Evolutionary conservation across 139 green algal genomes (phyloP).

Genomic region (Picochlorum sp.): DNA sequence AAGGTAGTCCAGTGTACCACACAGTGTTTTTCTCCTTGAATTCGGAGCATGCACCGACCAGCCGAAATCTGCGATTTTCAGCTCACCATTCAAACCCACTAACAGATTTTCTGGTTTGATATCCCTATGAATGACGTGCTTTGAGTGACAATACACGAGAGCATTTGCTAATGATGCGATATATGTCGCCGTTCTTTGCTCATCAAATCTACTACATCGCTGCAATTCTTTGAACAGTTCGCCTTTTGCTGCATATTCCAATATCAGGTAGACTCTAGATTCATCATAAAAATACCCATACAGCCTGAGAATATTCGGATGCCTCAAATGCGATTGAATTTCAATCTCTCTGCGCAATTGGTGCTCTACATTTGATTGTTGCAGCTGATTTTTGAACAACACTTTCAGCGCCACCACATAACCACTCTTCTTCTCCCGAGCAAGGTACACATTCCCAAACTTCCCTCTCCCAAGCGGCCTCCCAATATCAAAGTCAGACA

Average conservation of each 20-base stretch:
- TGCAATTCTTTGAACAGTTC: slow-evolving; percentile 98
- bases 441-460: slow-evolving; percentile 99
- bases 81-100: slow-evolving; percentile 76
- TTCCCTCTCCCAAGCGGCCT: slow-evolving; percentile 91
- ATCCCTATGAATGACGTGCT: slow-evolving; percentile 98
- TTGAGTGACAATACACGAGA: slow-evolving; percentile 91
- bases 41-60: slow-evolving; percentile 95
- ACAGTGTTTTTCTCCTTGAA: slow-evolving; percentile 85
- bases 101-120: slow-evolving; percentile 99
- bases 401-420: slow-evolving; percentile 97
- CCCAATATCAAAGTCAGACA: slow-evolving; percentile 97
- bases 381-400: slow-evolving; percentile 95
- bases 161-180: slow-evolving; percentile 75
- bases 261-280: slow-evolving; percentile 93
- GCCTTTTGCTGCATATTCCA: slow-evolving; percentile 89
- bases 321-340: slow-evolving; percentile 95
- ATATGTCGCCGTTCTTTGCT: slow-evolving; percentile 80
- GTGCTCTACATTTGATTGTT: slow-evolving; percentile 92
- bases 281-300: slow-evolving; percentile 92
- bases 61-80: slow-evolving; percentile 99
- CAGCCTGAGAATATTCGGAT: slow-evolving; percentile 96
- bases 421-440: slow-evolving; percentile 80
- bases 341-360: slow-evolving; percentile 96
- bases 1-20: slow-evolving; percentile 98
- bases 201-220: slow-evolving; percentile 62